Conservation (phyloP, 192 early-diverging fungal species). For the Podila epigama region DNA sequence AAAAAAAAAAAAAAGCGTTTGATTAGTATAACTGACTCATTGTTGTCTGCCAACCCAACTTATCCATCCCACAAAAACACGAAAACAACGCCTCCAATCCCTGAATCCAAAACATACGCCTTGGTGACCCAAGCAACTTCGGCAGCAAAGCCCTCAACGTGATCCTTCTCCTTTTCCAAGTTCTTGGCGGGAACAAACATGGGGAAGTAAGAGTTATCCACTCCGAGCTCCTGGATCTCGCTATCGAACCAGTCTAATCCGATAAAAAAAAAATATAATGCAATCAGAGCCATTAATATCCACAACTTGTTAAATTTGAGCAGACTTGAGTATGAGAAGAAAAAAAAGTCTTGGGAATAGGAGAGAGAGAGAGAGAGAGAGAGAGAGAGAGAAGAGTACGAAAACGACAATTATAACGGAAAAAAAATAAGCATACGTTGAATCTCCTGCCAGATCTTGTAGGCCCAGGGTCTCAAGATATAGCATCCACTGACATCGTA, state of each 20-base stretch:
- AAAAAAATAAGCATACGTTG: conserved; percentile 63
- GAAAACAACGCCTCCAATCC: not conserved
- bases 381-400: too few species aligned
- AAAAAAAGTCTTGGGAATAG: not conserved
- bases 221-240: conserved; percentile 89
- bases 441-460: conserved; percentile 97
- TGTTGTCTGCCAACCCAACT: not conserved
- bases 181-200: conserved; percentile 95
- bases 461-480: conserved; percentile 95
- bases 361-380: too few species aligned
- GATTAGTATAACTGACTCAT: not conserved
- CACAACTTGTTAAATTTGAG: too few species aligned
- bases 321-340: too few species aligned
- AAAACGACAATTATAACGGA: not conserved
- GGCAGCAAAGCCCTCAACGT: conserved; percentile 99
- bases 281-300: too few species aligned
- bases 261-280: not conserved
- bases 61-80: not conserved
- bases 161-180: conserved; percentile 97
- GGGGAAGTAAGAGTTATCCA: conserved; percentile 99
- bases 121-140: conserved; percentile 99
- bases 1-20: not conserved
- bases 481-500: conserved; percentile 99
- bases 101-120: conserved; percentile 61
- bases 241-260: conserved; percentile 85